These are phyloP conservation scores for Hypericum androsaemum DNA, from an alignment of 345 rosid species.

Conservation along the genomic window DNA sequence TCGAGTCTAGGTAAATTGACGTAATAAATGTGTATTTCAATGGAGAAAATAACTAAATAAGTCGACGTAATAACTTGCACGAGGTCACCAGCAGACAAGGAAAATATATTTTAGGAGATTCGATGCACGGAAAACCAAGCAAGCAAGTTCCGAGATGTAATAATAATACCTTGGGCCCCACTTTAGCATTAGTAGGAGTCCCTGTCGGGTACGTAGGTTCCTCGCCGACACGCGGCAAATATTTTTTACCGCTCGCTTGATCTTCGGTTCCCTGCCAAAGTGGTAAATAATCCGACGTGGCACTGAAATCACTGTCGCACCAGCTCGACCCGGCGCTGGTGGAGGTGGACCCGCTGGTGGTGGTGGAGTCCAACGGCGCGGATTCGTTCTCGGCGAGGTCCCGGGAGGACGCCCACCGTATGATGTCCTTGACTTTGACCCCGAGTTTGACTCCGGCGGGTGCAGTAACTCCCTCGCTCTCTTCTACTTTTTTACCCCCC, in stretches of 20 bases:
- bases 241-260: slow-evolving; percentile 17
- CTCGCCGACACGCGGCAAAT: slow-evolving; percentile 43
- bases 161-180: slow-evolving; percentile 43
- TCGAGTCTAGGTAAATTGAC: too few species aligned
- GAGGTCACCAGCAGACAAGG: slow-evolving; percentile 35
- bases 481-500: slow-evolving; percentile 9
- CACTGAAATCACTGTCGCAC: slow-evolving; percentile 61
- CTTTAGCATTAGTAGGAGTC: slow-evolving; percentile 17
- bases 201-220: slow-evolving; percentile 24
- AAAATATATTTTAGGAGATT: slow-evolving; percentile 15
- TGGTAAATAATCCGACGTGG: slow-evolving; percentile 49
- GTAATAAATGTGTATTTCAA: too few species aligned
- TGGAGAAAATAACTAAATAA: too few species aligned
- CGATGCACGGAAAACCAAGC: slow-evolving; percentile 16
- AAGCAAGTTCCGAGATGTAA: too few species aligned
- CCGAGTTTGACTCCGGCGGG: too few species aligned
- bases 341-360: slow-evolving; percentile 21
- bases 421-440: slow-evolving; percentile 18
- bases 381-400: slow-evolving; percentile 41
- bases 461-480: background rate
- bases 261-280: slow-evolving; percentile 31
- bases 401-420: slow-evolving; percentile 76
- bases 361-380: slow-evolving; percentile 18
- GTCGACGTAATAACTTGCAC: too few species aligned
- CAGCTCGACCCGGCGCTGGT: slow-evolving; percentile 53